A percentile compares a stretch with the other conserved stretches of the same genome.
These are phyloP conservation scores for Hanseniaspora lachancei DNA, from an alignment of 805 yeast genomes.

Conservation along the genomic window DNA sequence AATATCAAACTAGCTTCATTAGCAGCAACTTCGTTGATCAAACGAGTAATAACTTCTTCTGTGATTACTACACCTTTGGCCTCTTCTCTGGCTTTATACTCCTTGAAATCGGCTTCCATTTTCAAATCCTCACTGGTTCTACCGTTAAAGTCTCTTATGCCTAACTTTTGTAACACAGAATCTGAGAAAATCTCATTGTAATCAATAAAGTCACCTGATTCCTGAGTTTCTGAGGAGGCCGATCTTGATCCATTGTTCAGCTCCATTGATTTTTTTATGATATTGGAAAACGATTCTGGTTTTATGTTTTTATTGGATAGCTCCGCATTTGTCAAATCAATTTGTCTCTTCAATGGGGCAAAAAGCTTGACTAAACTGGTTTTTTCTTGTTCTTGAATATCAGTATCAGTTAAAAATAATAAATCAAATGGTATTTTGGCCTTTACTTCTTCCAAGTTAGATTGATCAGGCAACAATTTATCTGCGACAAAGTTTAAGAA, in stretches of 20 bases:
- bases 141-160: conserved; percentile 9
- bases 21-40: conserved; percentile 1
- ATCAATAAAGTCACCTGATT: not conserved
- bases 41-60: not conserved
- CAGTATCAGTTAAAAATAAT: not conserved
- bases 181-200: not conserved
- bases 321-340: not conserved
- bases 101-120: conserved; percentile 3
- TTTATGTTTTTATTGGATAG: not conserved
- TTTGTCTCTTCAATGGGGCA: not conserved
- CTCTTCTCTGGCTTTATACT: not conserved
- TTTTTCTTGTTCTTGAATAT: not conserved
- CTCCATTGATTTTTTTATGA: too few relatives aligned
- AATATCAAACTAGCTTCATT: not conserved
- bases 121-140: conserved; percentile 13
- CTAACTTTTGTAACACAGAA: not conserved
- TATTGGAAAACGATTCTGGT: too few relatives aligned
- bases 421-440: not conserved
- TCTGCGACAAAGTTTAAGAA: not conserved
- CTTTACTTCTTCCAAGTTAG: not conserved
- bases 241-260: not conserved
- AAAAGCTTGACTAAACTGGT: not conserved
- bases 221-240: not conserved
- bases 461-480: not conserved
- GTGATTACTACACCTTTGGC: not conserved